phyloP scores from a whole-genome alignment of 73 alveolate species.

The Tetrahymena thermophila region DNA sequence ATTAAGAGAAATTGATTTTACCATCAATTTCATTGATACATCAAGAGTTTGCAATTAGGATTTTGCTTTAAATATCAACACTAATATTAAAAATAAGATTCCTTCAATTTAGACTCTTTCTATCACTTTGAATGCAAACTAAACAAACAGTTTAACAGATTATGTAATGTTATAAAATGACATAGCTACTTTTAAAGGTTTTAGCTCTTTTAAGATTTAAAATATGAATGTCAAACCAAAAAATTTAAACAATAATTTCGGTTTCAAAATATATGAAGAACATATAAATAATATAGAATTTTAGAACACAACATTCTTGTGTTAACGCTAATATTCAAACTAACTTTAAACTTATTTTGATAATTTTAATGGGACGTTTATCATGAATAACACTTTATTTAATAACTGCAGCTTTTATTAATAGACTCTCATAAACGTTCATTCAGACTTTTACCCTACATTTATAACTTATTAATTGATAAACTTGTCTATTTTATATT shows the following conservation, averaged over 20 bases:
- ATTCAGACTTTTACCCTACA: neutral
- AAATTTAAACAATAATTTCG: neutral
- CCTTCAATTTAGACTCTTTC: neutral
- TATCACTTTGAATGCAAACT: neutral
- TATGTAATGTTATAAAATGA: neutral
- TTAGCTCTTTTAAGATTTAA: neutral
- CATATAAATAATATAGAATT: neutral
- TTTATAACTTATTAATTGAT: neutral
- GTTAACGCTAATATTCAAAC: neutral
- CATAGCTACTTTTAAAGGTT: neutral
- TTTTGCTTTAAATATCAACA: neutral
- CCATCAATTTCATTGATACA: neutral
- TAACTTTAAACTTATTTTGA: neutral
- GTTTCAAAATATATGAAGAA: neutral
- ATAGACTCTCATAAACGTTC: neutral
- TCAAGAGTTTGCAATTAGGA: neutral
- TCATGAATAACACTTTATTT: neutral
- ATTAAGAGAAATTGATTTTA: neutral
- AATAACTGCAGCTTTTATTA: neutral
- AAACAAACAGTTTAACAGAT: neutral
- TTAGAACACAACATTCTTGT: neutral
- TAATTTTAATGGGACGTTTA: neutral
- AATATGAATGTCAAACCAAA: neutral
- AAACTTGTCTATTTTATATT: no score
- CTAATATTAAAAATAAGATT: neutral